Evolutionary conservation across 371 early-diverging fungal genomes (phyloP).

Genomic region (Coemansia sp.): DNA sequence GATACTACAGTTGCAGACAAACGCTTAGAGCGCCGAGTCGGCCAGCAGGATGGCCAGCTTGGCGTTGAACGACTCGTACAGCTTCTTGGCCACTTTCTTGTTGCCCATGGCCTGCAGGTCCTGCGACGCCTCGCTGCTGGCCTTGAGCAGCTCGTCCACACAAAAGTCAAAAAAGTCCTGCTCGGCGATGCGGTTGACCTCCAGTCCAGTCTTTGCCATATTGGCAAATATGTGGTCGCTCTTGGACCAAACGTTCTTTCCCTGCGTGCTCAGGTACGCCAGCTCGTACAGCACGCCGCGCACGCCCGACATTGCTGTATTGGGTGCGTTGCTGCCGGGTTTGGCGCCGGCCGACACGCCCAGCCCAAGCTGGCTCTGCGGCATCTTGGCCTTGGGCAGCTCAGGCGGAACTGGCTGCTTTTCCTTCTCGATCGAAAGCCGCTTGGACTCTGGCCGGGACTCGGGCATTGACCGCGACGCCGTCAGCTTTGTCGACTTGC

Average conservation of each 20-base stretch:
- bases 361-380: conserved; percentile 31
- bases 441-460: not conserved
- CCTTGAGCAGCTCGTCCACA: conserved; percentile 50
- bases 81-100: conserved; percentile 37
- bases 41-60: conserved; percentile 40
- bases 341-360: conserved; percentile 5
- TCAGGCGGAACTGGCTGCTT: conserved; percentile 5
- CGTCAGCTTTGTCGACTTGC: not conserved
- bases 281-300: conserved; percentile 46
- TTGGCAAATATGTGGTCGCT: conserved; percentile 37
- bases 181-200: conserved; percentile 49
- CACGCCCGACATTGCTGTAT: conserved; percentile 16
- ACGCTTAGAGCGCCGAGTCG: conserved; percentile 10
- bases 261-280: conserved; percentile 47
- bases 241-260: conserved; percentile 44
- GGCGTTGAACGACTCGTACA: conserved; percentile 46
- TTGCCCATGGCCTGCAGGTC: conserved; percentile 47
- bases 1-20: not conserved
- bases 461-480: conserved; percentile 10
- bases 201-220: conserved; percentile 41
- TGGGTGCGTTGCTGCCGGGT: not conserved
- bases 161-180: conserved; percentile 52
- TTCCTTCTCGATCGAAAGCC: not conserved
- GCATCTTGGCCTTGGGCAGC: conserved; percentile 20
- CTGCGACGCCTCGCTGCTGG: conserved; percentile 45